A percentile compares a stretch with the other conserved stretches of the same genome.
phyloP scores from a whole-genome alignment of 2,329 filamentous ascomycete species.

The Fusarium sulawesiense region DNA sequence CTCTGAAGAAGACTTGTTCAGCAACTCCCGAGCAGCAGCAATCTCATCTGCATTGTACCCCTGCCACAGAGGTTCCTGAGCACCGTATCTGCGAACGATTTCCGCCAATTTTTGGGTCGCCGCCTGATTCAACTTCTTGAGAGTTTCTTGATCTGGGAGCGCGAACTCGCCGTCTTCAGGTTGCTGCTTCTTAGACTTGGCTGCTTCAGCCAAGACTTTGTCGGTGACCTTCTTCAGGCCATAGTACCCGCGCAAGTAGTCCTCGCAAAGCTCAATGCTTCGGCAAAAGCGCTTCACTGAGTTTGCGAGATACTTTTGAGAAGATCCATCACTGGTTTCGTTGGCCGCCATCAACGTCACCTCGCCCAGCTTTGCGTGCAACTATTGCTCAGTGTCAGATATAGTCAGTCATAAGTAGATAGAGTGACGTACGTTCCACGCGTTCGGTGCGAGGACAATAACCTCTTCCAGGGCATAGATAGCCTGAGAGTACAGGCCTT shows the following conservation, averaged over 20 bases:
- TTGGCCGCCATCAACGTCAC: constrained; percentile 77
- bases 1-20: constrained; percentile 64
- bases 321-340: constrained; percentile 54
- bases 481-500: constrained; percentile 83
- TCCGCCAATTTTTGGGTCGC: constrained; percentile 81
- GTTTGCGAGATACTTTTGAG: constrained; percentile 71
- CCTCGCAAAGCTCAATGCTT: constrained; percentile 92
- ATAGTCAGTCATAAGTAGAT: constrained; percentile 3
- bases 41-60: constrained; percentile 80
- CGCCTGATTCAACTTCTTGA: constrained; percentile 76
- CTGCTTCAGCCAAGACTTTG: constrained; percentile 59
- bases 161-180: constrained; percentile 62
- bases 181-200: constrained; percentile 59
- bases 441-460: constrained; percentile 85
- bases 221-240: constrained; percentile 78
- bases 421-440: constrained; percentile 82
- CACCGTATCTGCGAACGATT: constrained; percentile 74
- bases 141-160: constrained; percentile 66
- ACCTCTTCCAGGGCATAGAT: constrained; percentile 93
- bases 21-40: constrained; percentile 74
- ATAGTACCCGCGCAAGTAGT: constrained; percentile 92
- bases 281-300: constrained; percentile 87
- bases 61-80: constrained; percentile 73
- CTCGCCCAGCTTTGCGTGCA: constrained; percentile 89
- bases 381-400: constrained; percentile 60